Conservation (phyloP, 768 basidiomycete species). For the Xerocomellus amylosporus region DNA sequence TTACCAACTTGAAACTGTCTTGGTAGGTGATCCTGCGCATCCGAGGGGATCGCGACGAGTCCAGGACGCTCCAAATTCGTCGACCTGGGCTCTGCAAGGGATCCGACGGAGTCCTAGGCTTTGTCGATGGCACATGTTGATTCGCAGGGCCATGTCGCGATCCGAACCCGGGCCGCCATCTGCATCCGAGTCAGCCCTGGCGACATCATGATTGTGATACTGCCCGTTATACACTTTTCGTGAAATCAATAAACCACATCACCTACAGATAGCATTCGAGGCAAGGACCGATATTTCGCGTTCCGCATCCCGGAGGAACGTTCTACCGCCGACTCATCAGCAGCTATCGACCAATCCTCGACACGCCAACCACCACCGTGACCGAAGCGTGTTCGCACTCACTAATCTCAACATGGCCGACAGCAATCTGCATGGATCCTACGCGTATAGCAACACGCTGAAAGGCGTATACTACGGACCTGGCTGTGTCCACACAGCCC, state of each 20-base stretch:
- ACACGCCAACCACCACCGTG: not conserved
- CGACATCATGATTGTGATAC: not conserved
- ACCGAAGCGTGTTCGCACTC: not conserved
- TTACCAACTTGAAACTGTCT: not conserved
- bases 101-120: conserved; percentile 8
- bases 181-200: too few relatives aligned
- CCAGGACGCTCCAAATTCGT: not conserved
- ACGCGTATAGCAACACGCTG: conserved; percentile 65
- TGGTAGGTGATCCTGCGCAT: conserved; percentile 5
- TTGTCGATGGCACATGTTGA: conserved; percentile 7
- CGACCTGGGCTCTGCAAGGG: conserved; percentile 8
- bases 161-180: not conserved
- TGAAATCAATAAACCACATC: conserved; percentile 9
- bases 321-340: not conserved
- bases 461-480: conserved; percentile 73
- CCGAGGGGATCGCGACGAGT: conserved; percentile 16
- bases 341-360: conserved; percentile 5
- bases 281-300: not conserved
- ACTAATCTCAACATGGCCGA: conserved; percentile 8
- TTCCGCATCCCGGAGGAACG: not conserved
- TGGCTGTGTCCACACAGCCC: conserved; percentile 56
- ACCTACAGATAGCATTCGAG: conserved; percentile 3
- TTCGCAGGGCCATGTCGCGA: conserved; percentile 8
- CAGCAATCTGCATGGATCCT: conserved; percentile 46
- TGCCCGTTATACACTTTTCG: conserved; percentile 5